Evolutionary conservation across 2,329 filamentous ascomycete species (phyloP).

Genomic region (Fusarium nurragi): DNA sequence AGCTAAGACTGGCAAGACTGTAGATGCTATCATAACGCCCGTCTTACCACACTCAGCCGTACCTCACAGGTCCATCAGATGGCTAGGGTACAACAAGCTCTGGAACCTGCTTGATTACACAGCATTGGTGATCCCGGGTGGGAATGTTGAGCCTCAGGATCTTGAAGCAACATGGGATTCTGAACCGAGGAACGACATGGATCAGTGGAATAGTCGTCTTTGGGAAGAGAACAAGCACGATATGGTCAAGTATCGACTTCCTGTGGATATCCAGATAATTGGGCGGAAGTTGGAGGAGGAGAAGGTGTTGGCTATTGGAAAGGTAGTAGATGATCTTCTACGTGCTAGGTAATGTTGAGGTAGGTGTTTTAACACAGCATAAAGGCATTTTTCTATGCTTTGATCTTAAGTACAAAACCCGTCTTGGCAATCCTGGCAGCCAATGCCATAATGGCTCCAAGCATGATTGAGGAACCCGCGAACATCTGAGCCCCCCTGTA

Average conservation of each 20-base stretch:
- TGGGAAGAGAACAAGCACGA: slow-evolving; percentile 13
- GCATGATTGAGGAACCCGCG: slow-evolving; percentile 33
- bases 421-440: slow-evolving; percentile 30
- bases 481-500: slow-evolving; percentile 43
- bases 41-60: slow-evolving; percentile 69
- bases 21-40: slow-evolving; percentile 67
- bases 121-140: slow-evolving; percentile 41
- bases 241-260: slow-evolving; percentile 1
- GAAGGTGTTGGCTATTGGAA: slow-evolving; percentile 22
- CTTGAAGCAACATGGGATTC: background rate
- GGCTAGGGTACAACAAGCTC: slow-evolving; percentile 57
- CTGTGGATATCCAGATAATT: slow-evolving; percentile 25
- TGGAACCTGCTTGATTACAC: slow-evolving; percentile 47
- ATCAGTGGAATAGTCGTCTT: slow-evolving; percentile 15
- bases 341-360: background rate
- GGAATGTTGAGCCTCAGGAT: slow-evolving; percentile 11
- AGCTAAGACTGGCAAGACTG: slow-evolving; percentile 53
- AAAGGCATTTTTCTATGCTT: slow-evolving; percentile 12
- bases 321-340: slow-evolving; percentile 14
- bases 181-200: slow-evolving; percentile 7
- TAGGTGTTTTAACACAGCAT: too few relatives aligned
- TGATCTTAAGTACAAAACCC: slow-evolving; percentile 14
- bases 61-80: slow-evolving; percentile 52
- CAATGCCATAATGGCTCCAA: slow-evolving; percentile 38
- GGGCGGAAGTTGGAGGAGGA: slow-evolving; percentile 28